Evolutionary conservation across 2,329 filamentous ascomycete genomes (phyloP), one percentile per base, ranked within the genome.

Genomic region (Paecilomyces dactylethromorphus): DNA sequence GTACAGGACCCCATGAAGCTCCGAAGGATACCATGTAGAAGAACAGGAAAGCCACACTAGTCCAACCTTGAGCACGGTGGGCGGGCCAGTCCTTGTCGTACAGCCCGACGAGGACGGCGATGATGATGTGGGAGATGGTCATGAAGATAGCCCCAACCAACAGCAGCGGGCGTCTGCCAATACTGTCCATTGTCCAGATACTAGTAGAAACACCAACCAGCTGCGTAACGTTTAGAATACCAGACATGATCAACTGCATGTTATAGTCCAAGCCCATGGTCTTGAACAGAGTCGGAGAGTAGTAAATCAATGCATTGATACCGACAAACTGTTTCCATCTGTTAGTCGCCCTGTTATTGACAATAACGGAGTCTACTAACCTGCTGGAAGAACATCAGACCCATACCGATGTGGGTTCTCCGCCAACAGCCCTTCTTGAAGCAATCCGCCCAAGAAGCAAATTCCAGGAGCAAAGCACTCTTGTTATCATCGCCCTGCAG

Each of bases 11-110:
- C 81, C 83, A 88, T 0, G 79, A 80, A 0, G 79, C 81, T 1
- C 84, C 84, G 64, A 89, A 89, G 1, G 80, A 78, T 22, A 87
- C 71, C 68, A 88, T 83, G 66, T 87, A 87, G 51, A 87, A 78
- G 54, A 87, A 77, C n/a, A 86, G 74, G 62, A 86, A 82, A 0
- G 81, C 81, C 0, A 86, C 80, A n/a, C 76, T 79, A 13, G 74
- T 73, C 82, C 82, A 85, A 7, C 84, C 84, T 60, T 81, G 77
- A 0, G 75, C 69, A 2, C 74, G 70, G 65, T 86, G 81, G 1
- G 73, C 68, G 0, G 76, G 67, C 82, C 82, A 85, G 60, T 81
- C 71, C 22, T 77, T 64, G 11, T 75, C 77, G 66, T 77, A 87
- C 12, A 78, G 72, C 1, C 81, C 82, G 2, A 85, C 81, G 18